Base-by-base conservation (phyloP, 805 yeast genomes). In the Metschnikowia hibisci region DNA sequence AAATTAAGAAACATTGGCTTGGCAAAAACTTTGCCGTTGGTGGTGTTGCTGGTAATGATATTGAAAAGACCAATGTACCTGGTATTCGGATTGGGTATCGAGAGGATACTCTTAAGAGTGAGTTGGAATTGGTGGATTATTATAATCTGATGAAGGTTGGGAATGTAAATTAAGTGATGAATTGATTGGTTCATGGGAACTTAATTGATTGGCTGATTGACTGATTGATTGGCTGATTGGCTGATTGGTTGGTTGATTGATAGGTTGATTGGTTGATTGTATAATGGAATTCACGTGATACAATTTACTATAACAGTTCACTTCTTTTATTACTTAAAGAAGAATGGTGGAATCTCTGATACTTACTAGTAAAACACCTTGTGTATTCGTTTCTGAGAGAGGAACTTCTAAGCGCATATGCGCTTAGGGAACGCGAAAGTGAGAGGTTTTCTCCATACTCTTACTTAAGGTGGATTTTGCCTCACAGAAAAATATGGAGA, bases 31-130 rank as follows among this genome's bases (percentile, higher is more conserved):
- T 71, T 55, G 69, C 68, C 48, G 35, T 56, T 11, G 72, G 73
- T 0, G 95, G 95, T 4, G 74, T 79, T n/a, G 78, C 74, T 23
- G 95, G 95, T 5, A 89, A 90, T 58, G 90, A 87, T 58, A 82
- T 93, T 38, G 96, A 87, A 56, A 93, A 89, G 71, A 87, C 97
- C 2, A 93, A 93, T 60, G 96, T 93, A 39, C 99, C 99, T 1
- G 82, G 84, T 52, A 83, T 90, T 39, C 80, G 99, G 58, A 78
- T 84, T 27, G 80, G 82, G 14, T 93, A 86, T 63, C 78, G 99
- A 61, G 76, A 77, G 45, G 96, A 90, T 54, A 90, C 97, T 0
- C 69, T 84, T 43, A 62, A 70, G 29, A 79, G 86, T 25, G 90
- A 86, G 59, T 77, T 78, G 45, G 88, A 82, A 49, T 71, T 89